Evolutionary conservation across 1,139 yeast genomes (phyloP), one percentile per base, ranked within the genome.

Genomic region (Sugiyamaella japonica): DNA sequence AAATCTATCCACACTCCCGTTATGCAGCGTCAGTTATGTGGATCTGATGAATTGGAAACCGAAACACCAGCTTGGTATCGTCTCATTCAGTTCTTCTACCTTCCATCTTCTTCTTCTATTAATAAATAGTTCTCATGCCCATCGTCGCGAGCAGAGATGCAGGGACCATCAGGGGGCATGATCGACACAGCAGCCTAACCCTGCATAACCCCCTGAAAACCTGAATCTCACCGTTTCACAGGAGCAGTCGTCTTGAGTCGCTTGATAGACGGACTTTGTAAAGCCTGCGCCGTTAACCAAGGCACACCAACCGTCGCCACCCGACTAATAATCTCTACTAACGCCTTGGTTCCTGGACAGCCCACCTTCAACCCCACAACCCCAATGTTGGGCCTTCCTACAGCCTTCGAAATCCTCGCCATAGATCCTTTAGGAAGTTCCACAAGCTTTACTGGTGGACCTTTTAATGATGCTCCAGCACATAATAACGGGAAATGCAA

Each of bases 401-500:
- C n/a, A 9, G 59, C 59, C n/a, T 48, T 48, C 2, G 62, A 54
- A 7, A 63, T 53, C 13, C 39, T 43, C 5, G 51, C 50, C 28
- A 59, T 45, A 1, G 66, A 53, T 4, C 65, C 65, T 29, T 53
- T 51, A 2, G 66, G 66, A 10, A 63, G 54, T 34, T 55, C 61
- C 13, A 63, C 43, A 17, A 63, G 55, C 45, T 59, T 61, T 7
- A 56, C 57, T 31, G 53, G 25, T 8, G 43, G 45, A 10, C 39
- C 56, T 20, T 40, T 29, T 16, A 53, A 31, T 4, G 59, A 56
- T 1, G 58, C 59, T 3, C 58, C 61, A 8, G 61, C 63, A 49
- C 65, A 59, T 7, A 61, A 52, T 17, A 61, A 49, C 8, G 66
- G 66, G 39, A 62, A 62, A 51, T 63, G 66, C 2, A 56, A 36